Evolutionary conservation across 179 eudicot genomes (phyloP).

Genomic region (Spergularia azorica): DNA sequence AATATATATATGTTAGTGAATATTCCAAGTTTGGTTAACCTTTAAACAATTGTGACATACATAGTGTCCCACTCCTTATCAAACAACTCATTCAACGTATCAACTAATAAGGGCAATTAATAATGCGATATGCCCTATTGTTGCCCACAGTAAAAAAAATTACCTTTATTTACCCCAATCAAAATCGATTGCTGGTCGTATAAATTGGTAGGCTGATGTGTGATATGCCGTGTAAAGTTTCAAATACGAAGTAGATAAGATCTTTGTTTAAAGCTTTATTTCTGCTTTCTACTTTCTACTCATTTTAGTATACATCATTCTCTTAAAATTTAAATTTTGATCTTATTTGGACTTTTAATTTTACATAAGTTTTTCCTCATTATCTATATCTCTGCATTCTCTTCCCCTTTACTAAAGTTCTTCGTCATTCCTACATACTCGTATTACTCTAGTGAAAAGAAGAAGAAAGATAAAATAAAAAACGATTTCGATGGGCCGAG

Average conservation of each 20-base stretch:
- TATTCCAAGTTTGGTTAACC: too few species aligned
- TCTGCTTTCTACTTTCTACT: neutral
- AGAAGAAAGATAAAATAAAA: too few species aligned
- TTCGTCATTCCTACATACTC: slow-evolving; percentile 26
- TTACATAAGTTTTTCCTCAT: slow-evolving; percentile 7
- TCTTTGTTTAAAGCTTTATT: slow-evolving; percentile 11
- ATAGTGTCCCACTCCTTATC: slow-evolving; percentile 13
- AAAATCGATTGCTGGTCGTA: slow-evolving; percentile 14
- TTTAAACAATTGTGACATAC: too few species aligned
- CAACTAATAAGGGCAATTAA: neutral
- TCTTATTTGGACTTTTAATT: neutral
- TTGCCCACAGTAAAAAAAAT: neutral
- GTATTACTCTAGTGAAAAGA: neutral
- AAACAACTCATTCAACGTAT: slow-evolving; percentile 20
- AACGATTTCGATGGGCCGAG: too few species aligned
- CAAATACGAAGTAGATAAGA: slow-evolving; percentile 35
- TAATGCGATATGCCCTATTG: neutral
- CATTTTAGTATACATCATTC: slow-evolving; percentile 24
- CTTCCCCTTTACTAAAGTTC: slow-evolving; percentile 29
- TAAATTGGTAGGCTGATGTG: slow-evolving; percentile 12
- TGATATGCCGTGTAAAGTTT: slow-evolving; percentile 39
- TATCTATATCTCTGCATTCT: neutral
- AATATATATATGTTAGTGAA: too few species aligned
- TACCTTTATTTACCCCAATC: neutral
- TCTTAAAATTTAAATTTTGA: neutral